Evolutionary conservation across 176 grass and related monocot species (phyloP), one percentile per base, ranked within the genome.

Genomic region (Ananas comosus): DNA sequence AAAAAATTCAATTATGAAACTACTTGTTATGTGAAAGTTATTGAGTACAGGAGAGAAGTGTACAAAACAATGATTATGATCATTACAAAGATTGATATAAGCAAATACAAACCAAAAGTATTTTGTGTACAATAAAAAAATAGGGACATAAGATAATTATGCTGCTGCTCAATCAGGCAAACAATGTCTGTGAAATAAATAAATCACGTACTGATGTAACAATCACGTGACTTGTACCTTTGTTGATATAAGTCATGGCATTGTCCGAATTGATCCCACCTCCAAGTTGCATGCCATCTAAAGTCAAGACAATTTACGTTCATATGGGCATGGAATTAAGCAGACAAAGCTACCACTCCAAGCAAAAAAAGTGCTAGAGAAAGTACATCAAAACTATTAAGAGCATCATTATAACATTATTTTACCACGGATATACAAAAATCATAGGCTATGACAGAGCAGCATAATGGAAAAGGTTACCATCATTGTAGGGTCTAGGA

Each of bases 261-360:
- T 97, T 97, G 67, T 92, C 84, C 65, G 72, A 81, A 82, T 92
- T 92, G 80, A 97, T 93, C 33, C 89, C 94, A 80, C 89, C 94
- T 81, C 94, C 94, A 81, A 97, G 80, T 84, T 93, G 94, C 82
- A 97, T 81, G 72, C 94, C 84, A 86, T 89, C 94, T 93, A 81
- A 47, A 70, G 56, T 81, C 81, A 77, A 61, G 22, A 71, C 63
- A 78, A 53, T n/a, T 50, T 63, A 65, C 4, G n/a, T 33, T 78
- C 78, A 75, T 58, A 70, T 42, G 33, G 33, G 33, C 33, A 42
- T 42, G 33, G 33, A 6, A 42, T 42, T 42, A 42, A 4, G 11
- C 58, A 49, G 63, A 64, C 0, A 78, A 9, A 3, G 54, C 24
- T 74, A 64, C 64, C 22, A 70, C 76, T 74, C 7, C 9, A 2